These are phyloP conservation scores for Neurospora sp. DNA, from an alignment of 2,329 filamentous ascomycete species.

Conservation along the genomic window DNA sequence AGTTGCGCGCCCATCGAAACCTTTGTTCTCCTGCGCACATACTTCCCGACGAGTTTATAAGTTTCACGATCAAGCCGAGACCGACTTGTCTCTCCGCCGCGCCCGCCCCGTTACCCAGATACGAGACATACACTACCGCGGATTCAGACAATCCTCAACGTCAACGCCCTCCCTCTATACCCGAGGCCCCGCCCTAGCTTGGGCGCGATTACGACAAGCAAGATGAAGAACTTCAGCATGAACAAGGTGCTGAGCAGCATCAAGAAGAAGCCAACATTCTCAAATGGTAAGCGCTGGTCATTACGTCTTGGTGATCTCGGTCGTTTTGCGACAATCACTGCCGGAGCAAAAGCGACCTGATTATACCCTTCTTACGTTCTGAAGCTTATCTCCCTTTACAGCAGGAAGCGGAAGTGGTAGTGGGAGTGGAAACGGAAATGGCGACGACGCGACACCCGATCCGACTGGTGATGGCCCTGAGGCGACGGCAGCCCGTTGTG, in stretches of 20 bases:
- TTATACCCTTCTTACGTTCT: not conserved
- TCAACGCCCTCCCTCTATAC: slow-evolving; percentile 1
- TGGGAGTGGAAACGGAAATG: slow-evolving; percentile 10
- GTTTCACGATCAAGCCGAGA: not conserved
- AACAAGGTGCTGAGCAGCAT: slow-evolving; percentile 47
- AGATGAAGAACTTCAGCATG: slow-evolving; percentile 41
- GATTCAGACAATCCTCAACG: not conserved
- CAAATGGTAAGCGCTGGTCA: slow-evolving; percentile 2
- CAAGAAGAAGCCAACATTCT: slow-evolving; percentile 33
- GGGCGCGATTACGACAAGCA: slow-evolving; percentile 21
- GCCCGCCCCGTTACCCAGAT: not conserved
- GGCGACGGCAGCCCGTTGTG: slow-evolving; percentile 52
- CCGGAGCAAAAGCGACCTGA: not conserved
- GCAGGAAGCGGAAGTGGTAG: not conserved
- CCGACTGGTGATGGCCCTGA: slow-evolving; percentile 51
- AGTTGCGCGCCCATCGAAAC: not conserved
- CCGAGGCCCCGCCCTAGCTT: not conserved
- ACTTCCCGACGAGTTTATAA: not conserved
- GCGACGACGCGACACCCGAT: slow-evolving; percentile 17
- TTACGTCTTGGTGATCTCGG: not conserved
- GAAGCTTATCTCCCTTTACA: not conserved
- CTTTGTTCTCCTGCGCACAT: not conserved
- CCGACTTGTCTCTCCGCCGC: not conserved
- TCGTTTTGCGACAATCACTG: not conserved
- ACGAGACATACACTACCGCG: not conserved